Evolutionary conservation across 176 grass and related monocot species (phyloP), one percentile per base, ranked within the genome.

Genomic region (Hsuehochloa calcarea): DNA sequence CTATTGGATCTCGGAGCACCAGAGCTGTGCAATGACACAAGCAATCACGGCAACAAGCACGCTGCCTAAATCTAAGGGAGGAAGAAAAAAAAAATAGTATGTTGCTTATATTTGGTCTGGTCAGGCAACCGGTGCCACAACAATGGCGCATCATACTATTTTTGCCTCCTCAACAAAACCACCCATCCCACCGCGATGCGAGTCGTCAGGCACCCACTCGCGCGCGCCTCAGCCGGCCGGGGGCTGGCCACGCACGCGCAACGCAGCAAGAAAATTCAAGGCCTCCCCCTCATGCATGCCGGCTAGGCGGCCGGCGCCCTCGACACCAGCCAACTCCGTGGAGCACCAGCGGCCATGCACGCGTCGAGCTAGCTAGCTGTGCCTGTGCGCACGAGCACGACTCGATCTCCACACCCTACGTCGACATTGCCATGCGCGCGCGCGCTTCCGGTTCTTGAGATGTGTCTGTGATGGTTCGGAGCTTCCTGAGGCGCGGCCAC

Each of bases 401-500:
- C 37, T 22, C 63, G 25, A 25, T 61, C 66, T 49, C 19, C 82
- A 14, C 77, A 46, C 26, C 41, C 59, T n/a, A 13, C 59, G 51
- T 11, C 71, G 70, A 4, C 70, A 6, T 25, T 51, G 1, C 39
- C 68, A 23, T 25, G 68, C 22, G 38, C 38, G 38, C 38, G 65
- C 34, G 68, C 5, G 3, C 41, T 41, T 14, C 12, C 4, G 25
- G 52, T 26, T 34, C 58, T 3, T 47, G 31, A n/a, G 70, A 81
- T 72, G 88, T 13, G 29, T 74, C 20, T 80, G 75, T 77, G 88
- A 87, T 92, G 87, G 82, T 80, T 43, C 61, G 74, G 27, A 56
- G 76, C 6, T 89, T 87, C 79, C 83, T 90, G 31, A 45, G 68
- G 77, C 82, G 84, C 82, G 84, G 88, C 58, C 82, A 90, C 73